Percentiles rank a stretch among this genome's conserved stretches.
Conservation (phyloP, 441 rosid species). For the Biscutella auriculata region DNA sequence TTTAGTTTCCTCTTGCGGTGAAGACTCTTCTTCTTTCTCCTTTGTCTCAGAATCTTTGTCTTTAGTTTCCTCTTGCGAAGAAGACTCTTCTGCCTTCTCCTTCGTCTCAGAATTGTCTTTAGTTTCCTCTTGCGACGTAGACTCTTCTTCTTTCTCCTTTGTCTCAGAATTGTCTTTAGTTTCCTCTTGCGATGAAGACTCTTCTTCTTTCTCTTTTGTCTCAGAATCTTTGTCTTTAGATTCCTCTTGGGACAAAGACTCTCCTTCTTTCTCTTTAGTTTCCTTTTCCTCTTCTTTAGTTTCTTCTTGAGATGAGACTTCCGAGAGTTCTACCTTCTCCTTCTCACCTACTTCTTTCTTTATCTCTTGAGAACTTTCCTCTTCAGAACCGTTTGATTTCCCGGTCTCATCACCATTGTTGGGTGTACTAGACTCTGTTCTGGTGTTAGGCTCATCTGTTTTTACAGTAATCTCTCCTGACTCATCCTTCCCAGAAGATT, state of each 20-base stretch:
- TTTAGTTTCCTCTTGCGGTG: background rate
- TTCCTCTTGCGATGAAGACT: too few species aligned
- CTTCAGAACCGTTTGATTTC: slow-evolving; percentile 5
- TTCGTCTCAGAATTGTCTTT: background rate
- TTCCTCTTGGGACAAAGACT: background rate
- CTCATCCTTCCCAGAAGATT: slow-evolving; percentile 26
- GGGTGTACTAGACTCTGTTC: background rate
- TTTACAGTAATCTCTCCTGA: slow-evolving; percentile 24
- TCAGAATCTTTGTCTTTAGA: background rate
- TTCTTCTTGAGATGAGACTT: slow-evolving; percentile 13
- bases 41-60: background rate
- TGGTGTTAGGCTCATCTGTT: background rate
- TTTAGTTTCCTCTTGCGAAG: background rate
- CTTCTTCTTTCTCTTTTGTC: too few species aligned
- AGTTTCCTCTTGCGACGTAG: background rate
- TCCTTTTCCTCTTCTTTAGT: background rate
- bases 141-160: background rate
- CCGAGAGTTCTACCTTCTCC: slow-evolving; percentile 12
- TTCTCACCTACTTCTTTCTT: background rate
- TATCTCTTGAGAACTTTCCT: background rate
- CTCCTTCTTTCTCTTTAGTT: background rate
- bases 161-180: background rate
- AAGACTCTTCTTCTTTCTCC: slow-evolving; percentile 1
- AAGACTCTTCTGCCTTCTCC: slow-evolving; percentile 11
- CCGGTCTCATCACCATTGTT: slow-evolving; percentile 12